Evolutionary conservation across 192 early-diverging fungal species (phyloP).

Genomic region (Phlyctochytrium arcticum): DNA sequence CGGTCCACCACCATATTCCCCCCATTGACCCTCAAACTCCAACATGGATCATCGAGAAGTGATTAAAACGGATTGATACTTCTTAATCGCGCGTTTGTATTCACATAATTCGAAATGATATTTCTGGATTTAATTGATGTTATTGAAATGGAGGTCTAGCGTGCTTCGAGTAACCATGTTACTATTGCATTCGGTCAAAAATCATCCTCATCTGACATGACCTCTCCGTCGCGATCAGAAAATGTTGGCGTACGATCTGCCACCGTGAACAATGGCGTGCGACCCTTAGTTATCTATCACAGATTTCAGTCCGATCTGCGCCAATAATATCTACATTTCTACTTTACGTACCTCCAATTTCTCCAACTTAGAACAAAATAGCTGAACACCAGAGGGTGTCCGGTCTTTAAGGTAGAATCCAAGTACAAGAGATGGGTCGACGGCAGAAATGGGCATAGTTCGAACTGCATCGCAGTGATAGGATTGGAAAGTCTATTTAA

Average conservation of each 20-base stretch:
- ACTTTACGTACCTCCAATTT: background rate
- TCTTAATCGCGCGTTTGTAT: too few species aligned
- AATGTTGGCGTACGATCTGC: constrained; percentile 63
- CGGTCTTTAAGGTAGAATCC: constrained; percentile 75
- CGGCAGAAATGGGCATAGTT: constrained; percentile 65
- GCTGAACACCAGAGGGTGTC: background rate
- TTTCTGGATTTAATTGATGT: too few species aligned
- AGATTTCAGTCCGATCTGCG: background rate
- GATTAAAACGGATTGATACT: too few species aligned
- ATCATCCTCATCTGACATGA: constrained; percentile 39
- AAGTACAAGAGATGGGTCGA: constrained; percentile 93
- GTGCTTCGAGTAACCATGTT: too few species aligned
- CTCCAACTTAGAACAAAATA: background rate
- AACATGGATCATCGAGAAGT: too few species aligned
- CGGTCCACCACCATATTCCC: too few species aligned
- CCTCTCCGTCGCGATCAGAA: constrained; percentile 48
- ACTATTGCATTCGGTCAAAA: too few species aligned
- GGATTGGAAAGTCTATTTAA: constrained; percentile 60
- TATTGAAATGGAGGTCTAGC: too few species aligned
- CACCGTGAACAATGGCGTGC: constrained; percentile 61
- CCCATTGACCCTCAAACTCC: too few species aligned
- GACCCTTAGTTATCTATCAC: constrained; percentile 35
- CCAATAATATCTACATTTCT: background rate
- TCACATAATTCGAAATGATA: too few species aligned
- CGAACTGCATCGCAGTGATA: constrained; percentile 79